phyloP scores from a whole-genome alignment of 257 asterid species.

The Fraxinus excelsior region DNA sequence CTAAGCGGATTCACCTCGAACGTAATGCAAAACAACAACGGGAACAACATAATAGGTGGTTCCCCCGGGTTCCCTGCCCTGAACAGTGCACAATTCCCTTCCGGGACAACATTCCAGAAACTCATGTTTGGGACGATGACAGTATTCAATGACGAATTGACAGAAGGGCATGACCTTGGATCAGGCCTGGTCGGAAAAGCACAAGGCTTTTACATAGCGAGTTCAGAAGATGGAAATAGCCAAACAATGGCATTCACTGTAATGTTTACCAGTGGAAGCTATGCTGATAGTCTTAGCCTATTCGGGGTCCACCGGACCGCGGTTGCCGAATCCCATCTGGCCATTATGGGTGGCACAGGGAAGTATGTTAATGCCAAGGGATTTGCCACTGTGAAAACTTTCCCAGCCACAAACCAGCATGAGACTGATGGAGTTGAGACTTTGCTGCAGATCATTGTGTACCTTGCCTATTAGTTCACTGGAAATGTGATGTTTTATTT shows the following conservation, averaged over 20 bases:
- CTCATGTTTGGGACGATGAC: slow-evolving; percentile 93
- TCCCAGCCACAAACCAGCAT: slow-evolving; percentile 45
- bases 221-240: slow-evolving; percentile 82
- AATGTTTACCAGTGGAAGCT: slow-evolving; percentile 70
- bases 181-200: slow-evolving; percentile 83
- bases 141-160: slow-evolving; percentile 72
- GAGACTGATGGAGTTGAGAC: slow-evolving; percentile 90
- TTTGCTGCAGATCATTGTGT: slow-evolving; percentile 54
- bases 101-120: slow-evolving; percentile 68
- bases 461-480: slow-evolving; percentile 57
- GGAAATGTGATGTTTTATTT: neutral
- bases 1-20: slow-evolving; percentile 68
- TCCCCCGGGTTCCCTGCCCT: slow-evolving; percentile 66
- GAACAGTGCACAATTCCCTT: slow-evolving; percentile 59
- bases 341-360: slow-evolving; percentile 91
- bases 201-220: slow-evolving; percentile 76
- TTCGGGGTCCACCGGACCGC: slow-evolving; percentile 71
- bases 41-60: slow-evolving; percentile 63
- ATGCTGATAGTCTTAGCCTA: slow-evolving; percentile 66
- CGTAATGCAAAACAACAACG: slow-evolving; percentile 54
- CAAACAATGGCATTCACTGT: slow-evolving; percentile 82
- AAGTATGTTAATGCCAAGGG: slow-evolving; percentile 79
- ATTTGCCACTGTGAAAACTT: slow-evolving; percentile 62
- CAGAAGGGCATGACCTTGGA: slow-evolving; percentile 69
- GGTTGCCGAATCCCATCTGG: slow-evolving; percentile 79